phyloP scores from a whole-genome alignment of 2,329 filamentous ascomycete species.

The Venturiaceae sp. region DNA sequence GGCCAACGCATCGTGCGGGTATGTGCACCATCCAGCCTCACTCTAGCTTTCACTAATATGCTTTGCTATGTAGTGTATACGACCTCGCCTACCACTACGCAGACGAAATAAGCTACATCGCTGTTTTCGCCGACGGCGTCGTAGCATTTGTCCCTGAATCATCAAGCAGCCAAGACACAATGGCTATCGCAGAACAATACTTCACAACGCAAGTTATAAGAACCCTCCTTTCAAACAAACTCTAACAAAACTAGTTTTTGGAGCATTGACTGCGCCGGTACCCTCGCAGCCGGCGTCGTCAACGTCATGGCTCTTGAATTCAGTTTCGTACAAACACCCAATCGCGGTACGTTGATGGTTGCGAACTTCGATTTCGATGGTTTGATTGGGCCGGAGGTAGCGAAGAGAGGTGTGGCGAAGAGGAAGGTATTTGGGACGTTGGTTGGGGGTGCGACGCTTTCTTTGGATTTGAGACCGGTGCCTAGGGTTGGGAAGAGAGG shows the following conservation, averaged over 20 bases:
- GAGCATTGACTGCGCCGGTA: slow-evolving; percentile 4
- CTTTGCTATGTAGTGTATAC: neutral
- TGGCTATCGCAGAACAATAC: neutral
- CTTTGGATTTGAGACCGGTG: too few species aligned
- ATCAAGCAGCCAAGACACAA: neutral
- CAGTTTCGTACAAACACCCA: neutral
- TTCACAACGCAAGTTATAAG: neutral
- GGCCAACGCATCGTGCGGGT: slow-evolving; percentile 2
- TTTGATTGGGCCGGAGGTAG: too few species aligned
- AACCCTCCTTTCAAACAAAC: too few species aligned
- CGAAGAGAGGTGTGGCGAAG: too few species aligned
- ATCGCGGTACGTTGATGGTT: neutral
- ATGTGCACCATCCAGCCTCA: neutral
- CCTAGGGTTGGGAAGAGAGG: neutral
- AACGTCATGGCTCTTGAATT: neutral
- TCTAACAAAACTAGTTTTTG: slow-evolving; percentile 6
- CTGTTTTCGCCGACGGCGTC: neutral
- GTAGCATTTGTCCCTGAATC: neutral
- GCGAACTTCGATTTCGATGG: neutral
- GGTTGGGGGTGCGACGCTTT: neutral
- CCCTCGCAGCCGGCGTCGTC: slow-evolving; percentile 1
- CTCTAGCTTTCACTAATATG: neutral
- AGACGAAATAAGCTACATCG: neutral
- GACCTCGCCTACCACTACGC: slow-evolving; percentile 5
- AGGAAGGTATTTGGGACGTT: neutral